phyloP scores from a whole-genome alignment of 257 asterid species.

The Salvia hispanica region DNA sequence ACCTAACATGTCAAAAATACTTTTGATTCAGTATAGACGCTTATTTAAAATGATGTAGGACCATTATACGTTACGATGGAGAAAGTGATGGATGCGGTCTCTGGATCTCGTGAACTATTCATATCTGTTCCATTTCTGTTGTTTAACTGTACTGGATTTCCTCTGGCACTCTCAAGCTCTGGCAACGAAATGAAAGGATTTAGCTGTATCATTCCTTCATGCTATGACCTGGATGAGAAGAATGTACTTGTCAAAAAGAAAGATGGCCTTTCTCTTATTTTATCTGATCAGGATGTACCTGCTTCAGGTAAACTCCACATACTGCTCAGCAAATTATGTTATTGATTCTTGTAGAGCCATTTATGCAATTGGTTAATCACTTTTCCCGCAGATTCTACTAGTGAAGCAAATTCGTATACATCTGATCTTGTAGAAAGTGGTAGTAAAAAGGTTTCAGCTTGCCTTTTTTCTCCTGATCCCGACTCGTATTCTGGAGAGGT shows the following conservation, averaged over 20 bases:
- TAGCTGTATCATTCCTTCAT: slow-evolving; percentile 70
- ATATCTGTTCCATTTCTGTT: slow-evolving; percentile 80
- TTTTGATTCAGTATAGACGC: slow-evolving; percentile 13
- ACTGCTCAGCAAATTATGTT: slow-evolving; percentile 29
- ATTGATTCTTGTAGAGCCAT: slow-evolving; percentile 24
- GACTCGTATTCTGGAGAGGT: slow-evolving; percentile 67
- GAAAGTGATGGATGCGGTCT: slow-evolving; percentile 88
- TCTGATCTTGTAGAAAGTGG: slow-evolving; percentile 47
- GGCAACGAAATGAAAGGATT: slow-evolving; percentile 60
- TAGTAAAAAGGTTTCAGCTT: slow-evolving; percentile 52
- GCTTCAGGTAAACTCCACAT: slow-evolving; percentile 44
- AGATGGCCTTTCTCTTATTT: slow-evolving; percentile 74
- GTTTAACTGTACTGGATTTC: slow-evolving; percentile 88
- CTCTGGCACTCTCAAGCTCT: slow-evolving; percentile 71
- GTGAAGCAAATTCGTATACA: slow-evolving; percentile 44
- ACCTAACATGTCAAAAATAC: slow-evolving; percentile 27
- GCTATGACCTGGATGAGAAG: slow-evolving; percentile 72
- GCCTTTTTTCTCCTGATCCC: slow-evolving; percentile 86
- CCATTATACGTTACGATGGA: slow-evolving; percentile 77
- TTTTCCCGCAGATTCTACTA: slow-evolving; percentile 41
- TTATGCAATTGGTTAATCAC: slow-evolving; percentile 32
- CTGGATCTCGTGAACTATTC: slow-evolving; percentile 93
- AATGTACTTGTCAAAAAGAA: slow-evolving; percentile 49
- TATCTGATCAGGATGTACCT: slow-evolving; percentile 51
- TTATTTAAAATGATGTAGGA: slow-evolving; percentile 50